phyloP scores from a whole-genome alignment of 345 rosid genomes.

The Citrus sp. region DNA sequence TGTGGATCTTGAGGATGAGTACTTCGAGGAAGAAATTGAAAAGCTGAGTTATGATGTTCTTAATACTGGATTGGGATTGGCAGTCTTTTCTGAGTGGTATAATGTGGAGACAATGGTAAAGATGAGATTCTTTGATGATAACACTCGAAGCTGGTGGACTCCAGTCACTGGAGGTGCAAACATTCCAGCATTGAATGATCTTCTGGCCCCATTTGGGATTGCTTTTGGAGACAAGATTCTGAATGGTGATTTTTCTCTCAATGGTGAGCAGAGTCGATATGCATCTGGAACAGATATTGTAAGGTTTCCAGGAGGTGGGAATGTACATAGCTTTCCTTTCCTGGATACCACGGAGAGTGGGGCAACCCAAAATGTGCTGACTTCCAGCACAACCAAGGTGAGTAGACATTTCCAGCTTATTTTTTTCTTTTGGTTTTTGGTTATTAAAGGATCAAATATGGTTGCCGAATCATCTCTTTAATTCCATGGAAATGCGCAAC shows the following conservation, averaged over 20 bases:
- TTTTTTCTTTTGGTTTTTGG: neutral
- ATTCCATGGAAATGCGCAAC: too few species aligned
- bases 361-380: constrained; percentile 74
- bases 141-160: constrained; percentile 99
- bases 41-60: constrained; percentile 79
- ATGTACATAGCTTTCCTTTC: constrained; percentile 81
- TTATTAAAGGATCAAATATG: neutral
- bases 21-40: constrained; percentile 86
- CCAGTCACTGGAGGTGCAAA: constrained; percentile 99
- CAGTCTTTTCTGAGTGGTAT: constrained; percentile 97
- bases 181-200: constrained; percentile 89
- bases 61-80: constrained; percentile 76
- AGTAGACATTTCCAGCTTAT: neutral
- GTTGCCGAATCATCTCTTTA: neutral
- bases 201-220: constrained; percentile 92
- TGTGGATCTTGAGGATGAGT: constrained; percentile 97
- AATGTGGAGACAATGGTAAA: constrained; percentile 96
- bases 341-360: constrained; percentile 97
- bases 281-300: constrained; percentile 96
- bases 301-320: constrained; percentile 89
- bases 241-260: constrained; percentile 87
- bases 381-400: constrained; percentile 61
- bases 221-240: constrained; percentile 96
- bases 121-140: constrained; percentile 98
- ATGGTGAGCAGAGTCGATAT: constrained; percentile 95